Percentiles rank a stretch among this genome's conserved stretches.
phyloP scores from a whole-genome alignment of 257 asterid genomes.

The Solanum pennellii region DNA sequence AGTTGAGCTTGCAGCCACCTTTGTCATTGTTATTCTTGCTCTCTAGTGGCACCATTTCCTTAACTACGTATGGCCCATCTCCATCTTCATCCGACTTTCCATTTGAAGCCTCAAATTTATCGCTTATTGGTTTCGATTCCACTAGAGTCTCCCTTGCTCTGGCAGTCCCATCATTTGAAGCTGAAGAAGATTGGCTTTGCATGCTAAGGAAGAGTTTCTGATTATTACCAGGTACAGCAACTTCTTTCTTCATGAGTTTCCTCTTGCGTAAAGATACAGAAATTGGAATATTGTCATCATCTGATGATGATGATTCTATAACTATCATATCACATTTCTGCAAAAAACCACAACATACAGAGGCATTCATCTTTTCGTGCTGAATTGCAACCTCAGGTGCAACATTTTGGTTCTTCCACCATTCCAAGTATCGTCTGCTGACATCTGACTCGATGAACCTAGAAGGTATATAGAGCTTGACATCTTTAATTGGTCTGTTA shows the following conservation, averaged over 20 bases:
- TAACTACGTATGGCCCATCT: neutral
- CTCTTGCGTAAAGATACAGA: neutral
- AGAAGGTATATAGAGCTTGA: slow-evolving; percentile 12
- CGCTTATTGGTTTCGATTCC: neutral
- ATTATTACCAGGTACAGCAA: neutral
- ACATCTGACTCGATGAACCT: slow-evolving; percentile 14
- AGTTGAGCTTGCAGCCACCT: neutral
- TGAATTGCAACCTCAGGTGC: neutral
- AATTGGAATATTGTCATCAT: neutral
- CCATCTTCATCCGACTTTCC: neutral
- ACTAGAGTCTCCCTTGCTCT: neutral
- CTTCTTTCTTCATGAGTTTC: neutral
- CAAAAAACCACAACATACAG: neutral
- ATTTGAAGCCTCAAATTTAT: neutral
- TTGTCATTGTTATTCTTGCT: neutral
- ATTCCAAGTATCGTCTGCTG: slow-evolving; percentile 7
- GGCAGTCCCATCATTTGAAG: neutral
- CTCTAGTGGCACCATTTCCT: neutral
- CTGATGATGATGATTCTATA: neutral
- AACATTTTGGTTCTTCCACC: slow-evolving; percentile 17
- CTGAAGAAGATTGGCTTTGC: neutral
- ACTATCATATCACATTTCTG: neutral
- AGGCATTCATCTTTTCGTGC: neutral
- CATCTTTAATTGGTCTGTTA: slow-evolving; percentile 15
- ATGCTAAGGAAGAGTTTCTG: neutral